These are phyloP conservation scores for Polychytrium aggregatum DNA, from an alignment of 192 early-diverging fungal species.

Conservation along the genomic window DNA sequence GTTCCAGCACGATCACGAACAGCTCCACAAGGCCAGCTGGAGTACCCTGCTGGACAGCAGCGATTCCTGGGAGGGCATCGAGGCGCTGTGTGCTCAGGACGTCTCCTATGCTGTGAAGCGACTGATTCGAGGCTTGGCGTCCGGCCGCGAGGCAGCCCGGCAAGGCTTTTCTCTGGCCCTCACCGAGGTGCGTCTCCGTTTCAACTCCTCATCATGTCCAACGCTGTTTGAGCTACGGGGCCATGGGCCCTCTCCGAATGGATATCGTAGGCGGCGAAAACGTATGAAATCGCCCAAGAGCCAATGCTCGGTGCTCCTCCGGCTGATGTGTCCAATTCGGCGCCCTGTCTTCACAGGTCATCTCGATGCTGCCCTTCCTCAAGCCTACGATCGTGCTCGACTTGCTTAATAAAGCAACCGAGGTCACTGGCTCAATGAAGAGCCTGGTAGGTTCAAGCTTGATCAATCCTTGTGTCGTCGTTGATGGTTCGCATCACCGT, in stretches of 20 bases:
- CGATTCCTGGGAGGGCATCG: slow-evolving; percentile 51
- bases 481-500: slow-evolving; percentile 7
- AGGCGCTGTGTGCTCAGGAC: slow-evolving; percentile 59
- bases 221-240: too few relatives aligned
- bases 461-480: not conserved
- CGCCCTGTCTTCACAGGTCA: not conserved
- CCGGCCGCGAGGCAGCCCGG: slow-evolving; percentile 74
- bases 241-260: too few relatives aligned
- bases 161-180: slow-evolving; percentile 94
- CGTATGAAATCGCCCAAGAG: too few relatives aligned
- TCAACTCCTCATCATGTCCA: too few relatives aligned
- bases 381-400: slow-evolving; percentile 53
- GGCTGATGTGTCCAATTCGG: too few relatives aligned
- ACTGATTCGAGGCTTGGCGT: slow-evolving; percentile 78
- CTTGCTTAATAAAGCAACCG: slow-evolving; percentile 55
- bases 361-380: slow-evolving; percentile 7
- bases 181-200: slow-evolving; percentile 55
- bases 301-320: too few relatives aligned
- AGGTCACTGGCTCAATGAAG: slow-evolving; percentile 52
- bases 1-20: slow-evolving; percentile 16
- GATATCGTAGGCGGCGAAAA: too few relatives aligned
- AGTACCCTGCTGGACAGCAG: not conserved
- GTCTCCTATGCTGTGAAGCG: slow-evolving; percentile 80
- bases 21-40: slow-evolving; percentile 11
- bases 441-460: slow-evolving; percentile 26